Base-by-base conservation (phyloP, 805 yeast species). In the Saccharomycopsis oosterbeekiorum region DNA sequence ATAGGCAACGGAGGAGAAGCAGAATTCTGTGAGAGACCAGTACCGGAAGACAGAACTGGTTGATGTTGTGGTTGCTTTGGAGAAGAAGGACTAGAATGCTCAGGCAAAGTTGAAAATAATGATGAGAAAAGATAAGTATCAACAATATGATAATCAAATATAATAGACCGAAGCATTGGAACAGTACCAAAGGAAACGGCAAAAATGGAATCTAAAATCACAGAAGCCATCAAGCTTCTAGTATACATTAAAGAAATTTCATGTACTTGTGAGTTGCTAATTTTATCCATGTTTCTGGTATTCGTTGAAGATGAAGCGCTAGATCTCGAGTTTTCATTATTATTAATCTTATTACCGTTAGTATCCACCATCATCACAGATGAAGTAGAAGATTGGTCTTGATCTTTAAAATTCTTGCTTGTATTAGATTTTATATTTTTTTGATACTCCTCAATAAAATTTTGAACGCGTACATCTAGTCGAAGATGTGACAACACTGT, bases 401-500 rank as follows among this genome's bases (percentile, higher is more conserved):
- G 53, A 19, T 26, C 47, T 5, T 29, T 41, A 17, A 42, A 11
- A 34, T 41, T 56, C 12, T 42, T 56, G 4, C 1, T 41, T 12
- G 36, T 15, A 1, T 15, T 17, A 15, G 39, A 15, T 11, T 56
- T 56, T 14, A 17, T 4, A 12, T 5, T 26, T 41, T 14, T 26
- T 56, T 40, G 51, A 37, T 55, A 24, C n/a, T 24, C 17, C 9
- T 39, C 47, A 43, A 56, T 56, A 11, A 76, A 74, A 56, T 75
- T 73, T 59, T 68, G 79, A 68, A 68, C 75, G 1, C 29, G 9
- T 39, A 37, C 56, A 26, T 39, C 58, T 9, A 85, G 70, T 64
- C 78, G 78, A 70, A 83, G 79, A 66, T 84, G 89, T 68, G 82
- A 82, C 67, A 84, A 80, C 14, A 84, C 75, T 1, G 84, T 73